Conservation (phyloP, 148 eudicot species). For the Suaeda aralocaspica region DNA sequence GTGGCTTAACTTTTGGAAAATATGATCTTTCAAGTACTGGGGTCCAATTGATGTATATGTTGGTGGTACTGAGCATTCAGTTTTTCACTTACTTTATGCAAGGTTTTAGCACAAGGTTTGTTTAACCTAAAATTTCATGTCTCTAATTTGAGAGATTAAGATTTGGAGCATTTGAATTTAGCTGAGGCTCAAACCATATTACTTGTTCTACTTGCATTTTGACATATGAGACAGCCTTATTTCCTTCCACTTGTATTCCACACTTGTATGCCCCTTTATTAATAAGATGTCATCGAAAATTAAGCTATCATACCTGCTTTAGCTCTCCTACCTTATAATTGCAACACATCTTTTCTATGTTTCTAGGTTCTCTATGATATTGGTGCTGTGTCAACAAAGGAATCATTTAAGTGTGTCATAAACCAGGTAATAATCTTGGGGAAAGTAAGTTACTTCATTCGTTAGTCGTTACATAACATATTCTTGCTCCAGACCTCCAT, state of each 20-base stretch:
- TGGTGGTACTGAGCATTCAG: constrained; percentile 99
- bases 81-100: constrained; percentile 93
- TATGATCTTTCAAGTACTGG: constrained; percentile 67
- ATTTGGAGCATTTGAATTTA: constrained; percentile 3
- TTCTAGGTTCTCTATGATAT: constrained; percentile 95
- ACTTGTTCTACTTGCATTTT: constrained; percentile 1
- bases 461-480: background rate
- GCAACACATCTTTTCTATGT: constrained; percentile 11
- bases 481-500: background rate
- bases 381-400: constrained; percentile 92
- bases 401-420: constrained; percentile 97
- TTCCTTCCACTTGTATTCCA: background rate
- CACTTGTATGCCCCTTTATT: background rate
- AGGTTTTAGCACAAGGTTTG: constrained; percentile 99
- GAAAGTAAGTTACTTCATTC: constrained; percentile 59
- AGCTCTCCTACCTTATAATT: background rate
- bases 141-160: constrained; percentile 1
- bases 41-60: constrained; percentile 98
- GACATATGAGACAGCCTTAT: background rate
- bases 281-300: background rate
- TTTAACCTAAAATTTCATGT: background rate
- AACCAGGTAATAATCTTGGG: constrained; percentile 98
- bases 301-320: background rate
- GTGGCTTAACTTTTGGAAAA: constrained; percentile 8
- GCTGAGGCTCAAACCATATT: background rate